Base-by-base conservation (phyloP, 2,329 filamentous ascomycete genomes). In the Phialophora macrospora region DNA sequence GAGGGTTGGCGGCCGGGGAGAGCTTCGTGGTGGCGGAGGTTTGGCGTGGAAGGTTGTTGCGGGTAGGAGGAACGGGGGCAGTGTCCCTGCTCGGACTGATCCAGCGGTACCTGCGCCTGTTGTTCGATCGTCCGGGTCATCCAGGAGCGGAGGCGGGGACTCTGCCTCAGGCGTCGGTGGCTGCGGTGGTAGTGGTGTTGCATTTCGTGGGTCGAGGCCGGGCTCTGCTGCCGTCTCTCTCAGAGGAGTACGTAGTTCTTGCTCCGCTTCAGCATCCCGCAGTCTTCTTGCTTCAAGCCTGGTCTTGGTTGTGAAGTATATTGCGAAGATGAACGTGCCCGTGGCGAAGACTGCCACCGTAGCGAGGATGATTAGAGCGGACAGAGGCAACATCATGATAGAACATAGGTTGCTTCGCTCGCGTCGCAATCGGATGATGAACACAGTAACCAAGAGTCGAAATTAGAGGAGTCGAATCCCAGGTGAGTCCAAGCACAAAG, bases 151-250 rank as follows among this genome's bases (percentile, higher is more conserved):
- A 41, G 66, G 66, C 9, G 66, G 66, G 38, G 24, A 64, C 52
- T 68, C 66, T n/a, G 67, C 63, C 41, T 69, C 67, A 6, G 67
- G 67, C 11, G 64, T 64, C 12, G 24, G n/a, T 6, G 64, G 26
- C 4, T 51, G 60, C 14, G 61, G 41, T n/a, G 17, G 28, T 8
- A 17, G 48, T 32, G 52, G 30, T 44, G 22, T 34, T 3, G 17
- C 12, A 52, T 20, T 14, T 26, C 32, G 46, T 1, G 44, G 3
- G 11, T n/a, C 24, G 8, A 22, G 30, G 28, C 24, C 62, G 17
- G 44, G 24, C 6, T 32, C 49, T 38, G 49, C 41, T 26, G 49
- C 32, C 6, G 32, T 58, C 55, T 44, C 44, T 41, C 62, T 65
- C 14, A 69, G 51, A 41, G 64, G 62, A 1, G 57, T 58, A 56